Percentiles rank a stretch among this genome's conserved stretches.
phyloP scores from a whole-genome alignment of 2,329 filamentous ascomycete genomes.

The Coniella lustricola region DNA sequence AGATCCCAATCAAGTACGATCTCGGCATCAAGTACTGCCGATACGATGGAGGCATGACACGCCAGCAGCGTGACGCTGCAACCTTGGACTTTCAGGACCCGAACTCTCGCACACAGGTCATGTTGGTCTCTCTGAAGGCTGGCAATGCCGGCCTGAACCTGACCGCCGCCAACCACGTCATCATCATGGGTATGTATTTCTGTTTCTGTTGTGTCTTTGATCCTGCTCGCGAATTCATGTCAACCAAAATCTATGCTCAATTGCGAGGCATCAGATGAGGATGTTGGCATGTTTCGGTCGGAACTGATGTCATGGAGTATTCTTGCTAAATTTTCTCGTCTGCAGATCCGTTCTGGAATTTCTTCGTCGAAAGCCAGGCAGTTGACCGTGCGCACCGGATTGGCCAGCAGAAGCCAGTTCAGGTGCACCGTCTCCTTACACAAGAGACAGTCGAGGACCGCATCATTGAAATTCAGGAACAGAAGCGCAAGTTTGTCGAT shows the following conservation, averaged over 20 bases:
- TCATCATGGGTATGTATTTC: slow-evolving; percentile 54
- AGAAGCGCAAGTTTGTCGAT: slow-evolving; percentile 71
- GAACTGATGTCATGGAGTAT: background rate
- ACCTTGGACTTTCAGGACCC: slow-evolving; percentile 57
- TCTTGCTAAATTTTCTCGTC: background rate
- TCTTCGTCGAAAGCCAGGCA: slow-evolving; percentile 86
- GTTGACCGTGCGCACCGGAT: slow-evolving; percentile 86
- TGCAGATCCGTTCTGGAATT: slow-evolving; percentile 84
- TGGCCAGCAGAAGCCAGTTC: slow-evolving; percentile 66
- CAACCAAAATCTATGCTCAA: too few species aligned
- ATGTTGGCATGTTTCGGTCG: too few species aligned
- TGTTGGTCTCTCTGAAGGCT: slow-evolving; percentile 73
- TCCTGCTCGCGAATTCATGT: too few species aligned
- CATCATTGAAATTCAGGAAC: slow-evolving; percentile 70
- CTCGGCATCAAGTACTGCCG: slow-evolving; percentile 53
- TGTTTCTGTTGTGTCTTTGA: background rate
- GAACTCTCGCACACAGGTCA: slow-evolving; percentile 52
- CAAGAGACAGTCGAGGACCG: slow-evolving; percentile 78
- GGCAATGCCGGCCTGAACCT: slow-evolving; percentile 84
- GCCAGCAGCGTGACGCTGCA: slow-evolving; percentile 57
- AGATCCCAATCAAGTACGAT: slow-evolving; percentile 57
- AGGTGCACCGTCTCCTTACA: slow-evolving; percentile 74
- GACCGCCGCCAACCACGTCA: slow-evolving; percentile 73
- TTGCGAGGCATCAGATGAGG: too few species aligned
- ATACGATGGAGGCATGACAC: slow-evolving; percentile 71